Evolutionary conservation across 345 rosid genomes (phyloP).

Genomic region (Populus euphratica): DNA sequence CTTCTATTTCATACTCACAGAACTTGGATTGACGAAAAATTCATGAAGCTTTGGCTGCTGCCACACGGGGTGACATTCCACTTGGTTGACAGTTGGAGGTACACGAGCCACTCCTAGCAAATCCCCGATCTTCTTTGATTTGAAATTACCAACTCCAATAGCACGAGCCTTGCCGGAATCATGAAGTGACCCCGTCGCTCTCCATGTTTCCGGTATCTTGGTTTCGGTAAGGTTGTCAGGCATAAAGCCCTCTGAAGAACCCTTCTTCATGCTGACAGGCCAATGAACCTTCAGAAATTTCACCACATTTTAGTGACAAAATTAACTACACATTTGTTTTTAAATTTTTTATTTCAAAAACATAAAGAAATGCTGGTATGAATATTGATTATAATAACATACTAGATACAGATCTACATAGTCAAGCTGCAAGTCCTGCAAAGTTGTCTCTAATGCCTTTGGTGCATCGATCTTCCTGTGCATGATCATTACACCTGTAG

Average conservation of each 20-base stretch:
- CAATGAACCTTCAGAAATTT: constrained; percentile 19
- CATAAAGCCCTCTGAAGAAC: constrained; percentile 20
- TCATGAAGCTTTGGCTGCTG: constrained; percentile 51
- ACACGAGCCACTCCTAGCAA: constrained; percentile 25
- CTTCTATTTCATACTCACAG: constrained; percentile 37
- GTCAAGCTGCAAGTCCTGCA: constrained; percentile 21
- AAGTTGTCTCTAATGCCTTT: constrained; percentile 17
- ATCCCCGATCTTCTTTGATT: constrained; percentile 47
- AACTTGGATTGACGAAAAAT: constrained; percentile 50
- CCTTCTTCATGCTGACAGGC: constrained; percentile 62
- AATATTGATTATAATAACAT: background rate
- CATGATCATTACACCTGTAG: constrained; percentile 18
- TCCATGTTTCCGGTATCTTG: constrained; percentile 56
- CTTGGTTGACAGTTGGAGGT: constrained; percentile 47
- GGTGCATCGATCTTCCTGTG: constrained; percentile 20
- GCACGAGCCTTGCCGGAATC: constrained; percentile 60
- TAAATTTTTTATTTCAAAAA: too few relatives aligned
- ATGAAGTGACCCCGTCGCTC: constrained; percentile 60
- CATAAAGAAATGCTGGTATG: too few relatives aligned
- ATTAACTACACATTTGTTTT: background rate
- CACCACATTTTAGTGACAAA: background rate
- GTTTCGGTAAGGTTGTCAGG: constrained; percentile 45
- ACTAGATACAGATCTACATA: constrained; percentile 16
- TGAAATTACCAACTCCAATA: constrained; percentile 62
- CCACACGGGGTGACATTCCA: constrained; percentile 63